Evolutionary conservation across 73 alveolate genomes (phyloP), one percentile per base, ranked within the genome.

Genomic region (Paramecium caudatum): DNA sequence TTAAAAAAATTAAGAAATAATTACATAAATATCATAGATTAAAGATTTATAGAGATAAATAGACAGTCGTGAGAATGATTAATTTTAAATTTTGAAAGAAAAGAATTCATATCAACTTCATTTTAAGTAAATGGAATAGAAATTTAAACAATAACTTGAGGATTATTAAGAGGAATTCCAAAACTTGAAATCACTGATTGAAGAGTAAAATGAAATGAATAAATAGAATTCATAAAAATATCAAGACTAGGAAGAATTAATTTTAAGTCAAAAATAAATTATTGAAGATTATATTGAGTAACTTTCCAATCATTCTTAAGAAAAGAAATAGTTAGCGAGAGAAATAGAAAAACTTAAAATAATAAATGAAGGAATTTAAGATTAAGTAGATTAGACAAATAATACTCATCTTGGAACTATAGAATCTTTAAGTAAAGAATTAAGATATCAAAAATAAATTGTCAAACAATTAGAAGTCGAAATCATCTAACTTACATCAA

Each of bases 251-350:
- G 88, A 74, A 74, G 62, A 37, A 37, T 8, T 74, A 74, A 34
- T 41, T 1, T 21, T 39, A 34, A 27, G 43, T 27, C 12, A 74
- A 21, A 74, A 74, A 43, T 39, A 74, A 74, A 43, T 74, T 21
- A 74, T 74, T 39, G 88, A 74, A 4, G 88, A 74, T 74, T 74
- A 74, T 45, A 74, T 74, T 10, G 88, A 74, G 21, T 74, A 74
- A 74, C 17, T 74, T 8, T 45, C 36, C 8, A 41, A 37, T 16
- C 65, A 74, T 37, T 19, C 17, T 7, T 37, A 74, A 3, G 88
- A 74, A 17, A 74, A 74, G 65, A 74, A 43, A 74, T 39, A 41
- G 8, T 45, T 5, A 6, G 19, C 36, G 16, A 74, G 88, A 74
- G 88, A 74, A 41, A 9, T 74, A 0, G 88, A 74, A 41, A 74